Evolutionary conservation across 108 stramenopile genomes (phyloP), one percentile per base, ranked within the genome.

Genomic region (Chaetoceros tenuissimus): DNA sequence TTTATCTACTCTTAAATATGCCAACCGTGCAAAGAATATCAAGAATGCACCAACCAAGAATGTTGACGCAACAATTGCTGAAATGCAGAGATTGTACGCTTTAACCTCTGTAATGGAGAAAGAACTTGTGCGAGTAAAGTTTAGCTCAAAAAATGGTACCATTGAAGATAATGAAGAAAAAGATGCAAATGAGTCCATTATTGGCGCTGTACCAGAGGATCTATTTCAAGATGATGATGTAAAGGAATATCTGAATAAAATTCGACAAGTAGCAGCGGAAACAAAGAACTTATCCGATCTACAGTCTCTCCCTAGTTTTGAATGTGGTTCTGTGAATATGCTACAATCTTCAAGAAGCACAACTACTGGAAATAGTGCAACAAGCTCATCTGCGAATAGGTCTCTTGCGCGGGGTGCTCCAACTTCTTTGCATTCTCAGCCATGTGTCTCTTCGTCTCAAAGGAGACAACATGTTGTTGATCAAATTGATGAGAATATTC

Each of bases 11-110:
- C 60, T 99, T 31, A 82, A 85, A 28, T 99, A 85, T 57, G 98
- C 98, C 19, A 96, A 93, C 64, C 81, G 96, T 7, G 98, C 98
- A 29, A 85, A 94, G 71, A 95, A 92, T 59, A 97, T 99, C 64
- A 82, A 75, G 26, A 94, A 94, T 62, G 77, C 82, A 21, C 86
- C 86, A 3, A 85, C 79, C 13, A 71, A 79, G 51, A 89, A 89
- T 68, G 84, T 88, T 1, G 87, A 94, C 69, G 73, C 77, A 19
- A 81, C 79, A 53, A 56, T 70, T 18, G 58, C 79, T 48, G 94
- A 97, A 67, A 64, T 98, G 53, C 86, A 87, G 53, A 77, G 76
- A n/a, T 77, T 96, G 40, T 68, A 83, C 7, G 43, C 71, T 34
- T 66, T 87, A 46, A 78, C 68, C 18, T 60, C 58, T 52, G 60